Evolutionary conservation across 2,329 filamentous ascomycete species (phyloP).

Genomic region (Diaporthe longicolla): DNA sequence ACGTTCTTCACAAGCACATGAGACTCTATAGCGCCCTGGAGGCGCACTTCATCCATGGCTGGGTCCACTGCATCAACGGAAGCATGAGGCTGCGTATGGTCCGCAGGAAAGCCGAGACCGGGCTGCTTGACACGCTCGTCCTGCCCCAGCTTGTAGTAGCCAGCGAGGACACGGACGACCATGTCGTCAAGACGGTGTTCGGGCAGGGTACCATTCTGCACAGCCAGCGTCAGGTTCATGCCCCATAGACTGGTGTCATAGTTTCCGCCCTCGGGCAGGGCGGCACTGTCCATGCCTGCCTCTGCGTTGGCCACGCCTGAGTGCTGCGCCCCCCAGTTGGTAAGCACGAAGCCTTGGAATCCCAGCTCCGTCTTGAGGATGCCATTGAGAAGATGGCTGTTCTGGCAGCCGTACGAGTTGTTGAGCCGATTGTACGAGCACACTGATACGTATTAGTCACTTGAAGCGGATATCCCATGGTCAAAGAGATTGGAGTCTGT

Average conservation of each 20-base stretch:
- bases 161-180: constrained; percentile 60
- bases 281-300: constrained; percentile 79
- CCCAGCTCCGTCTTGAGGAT: constrained; percentile 74
- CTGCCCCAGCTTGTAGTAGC: constrained; percentile 71
- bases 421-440: constrained; percentile 42
- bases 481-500: no score
- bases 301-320: constrained; percentile 72
- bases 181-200: constrained; percentile 72
- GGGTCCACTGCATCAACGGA: constrained; percentile 58
- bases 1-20: constrained; percentile 76
- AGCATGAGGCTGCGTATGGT: constrained; percentile 64
- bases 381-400: constrained; percentile 76
- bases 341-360: constrained; percentile 76
- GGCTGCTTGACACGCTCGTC: constrained; percentile 61
- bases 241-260: constrained; percentile 51
- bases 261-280: constrained; percentile 55
- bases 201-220: constrained; percentile 72
- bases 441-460: not conserved
- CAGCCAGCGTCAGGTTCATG: constrained; percentile 69
- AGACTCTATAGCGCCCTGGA: constrained; percentile 73
- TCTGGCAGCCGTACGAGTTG: constrained; percentile 75
- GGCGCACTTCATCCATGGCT: constrained; percentile 48
- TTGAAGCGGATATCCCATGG: no score
- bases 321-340: constrained; percentile 78
- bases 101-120: constrained; percentile 65